phyloP scores from a whole-genome alignment of 257 asterid genomes.

The Salvia rosmarinus region DNA sequence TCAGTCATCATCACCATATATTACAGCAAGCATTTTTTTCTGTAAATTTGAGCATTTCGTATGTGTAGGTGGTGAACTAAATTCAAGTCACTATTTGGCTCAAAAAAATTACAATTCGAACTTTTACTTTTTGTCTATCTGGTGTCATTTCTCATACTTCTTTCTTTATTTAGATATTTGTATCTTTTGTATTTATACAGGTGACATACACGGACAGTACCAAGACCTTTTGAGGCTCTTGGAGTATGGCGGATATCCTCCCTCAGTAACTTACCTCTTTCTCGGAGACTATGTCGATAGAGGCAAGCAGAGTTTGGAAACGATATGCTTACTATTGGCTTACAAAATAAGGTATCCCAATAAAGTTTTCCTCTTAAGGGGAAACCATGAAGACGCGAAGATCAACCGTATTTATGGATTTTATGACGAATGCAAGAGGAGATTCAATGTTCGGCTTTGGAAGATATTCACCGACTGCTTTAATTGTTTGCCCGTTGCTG shows the following conservation, averaged over 20 bases:
- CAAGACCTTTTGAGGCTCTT: conserved; percentile 71
- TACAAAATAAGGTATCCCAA: conserved; percentile 74
- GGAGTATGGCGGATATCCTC: conserved; percentile 78
- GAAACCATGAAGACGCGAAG: conserved; percentile 86
- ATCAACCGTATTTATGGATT: conserved; percentile 82
- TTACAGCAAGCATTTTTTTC: not conserved
- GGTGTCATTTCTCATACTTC: not conserved
- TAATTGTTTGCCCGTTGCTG: conserved; percentile 77
- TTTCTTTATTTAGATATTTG: not conserved
- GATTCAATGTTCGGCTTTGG: conserved; percentile 84
- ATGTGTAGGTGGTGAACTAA: not conserved
- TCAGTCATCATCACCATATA: not conserved
- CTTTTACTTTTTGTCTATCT: no score
- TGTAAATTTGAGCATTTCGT: not conserved
- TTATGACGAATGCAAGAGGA: conserved; percentile 80
- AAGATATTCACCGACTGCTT: conserved; percentile 84
- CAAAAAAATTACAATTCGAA: no score
- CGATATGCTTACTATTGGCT: conserved; percentile 77
- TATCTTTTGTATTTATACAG: conserved; percentile 37
- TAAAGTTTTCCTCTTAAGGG: conserved; percentile 67
- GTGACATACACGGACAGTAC: conserved; percentile 88
- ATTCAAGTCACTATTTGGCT: conserved; percentile 4
- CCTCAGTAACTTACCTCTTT: conserved; percentile 71
- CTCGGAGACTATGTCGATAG: conserved; percentile 82
- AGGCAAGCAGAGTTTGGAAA: conserved; percentile 86